Evolutionary conservation across 805 yeast genomes (phyloP).

Genomic region (Metschnikowia vanudenii): DNA sequence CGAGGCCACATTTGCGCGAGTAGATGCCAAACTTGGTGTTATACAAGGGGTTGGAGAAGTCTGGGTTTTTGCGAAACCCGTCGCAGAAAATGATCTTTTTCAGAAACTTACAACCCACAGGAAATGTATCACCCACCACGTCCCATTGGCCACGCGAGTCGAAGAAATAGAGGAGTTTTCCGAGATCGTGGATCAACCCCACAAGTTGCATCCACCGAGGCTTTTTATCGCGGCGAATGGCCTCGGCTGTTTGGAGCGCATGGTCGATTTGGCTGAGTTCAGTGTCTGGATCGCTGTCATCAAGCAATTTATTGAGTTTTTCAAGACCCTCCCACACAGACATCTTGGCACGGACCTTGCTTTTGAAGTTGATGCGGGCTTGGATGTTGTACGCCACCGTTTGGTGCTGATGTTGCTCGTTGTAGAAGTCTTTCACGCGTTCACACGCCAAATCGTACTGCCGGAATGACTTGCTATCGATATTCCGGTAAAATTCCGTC

Average conservation of each 20-base stretch:
- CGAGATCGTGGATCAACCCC: constrained; percentile 70
- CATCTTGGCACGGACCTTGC: constrained; percentile 65
- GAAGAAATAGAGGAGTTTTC: constrained; percentile 64
- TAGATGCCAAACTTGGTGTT: constrained; percentile 66
- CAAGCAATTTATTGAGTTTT: constrained; percentile 58
- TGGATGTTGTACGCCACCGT: constrained; percentile 72
- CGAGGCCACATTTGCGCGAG: constrained; percentile 62
- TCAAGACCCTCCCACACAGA: constrained; percentile 70
- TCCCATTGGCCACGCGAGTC: constrained; percentile 80
- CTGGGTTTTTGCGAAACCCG: constrained; percentile 60
- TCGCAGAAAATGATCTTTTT: constrained; percentile 60
- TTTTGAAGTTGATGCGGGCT: constrained; percentile 68
- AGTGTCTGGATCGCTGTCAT: constrained; percentile 75
- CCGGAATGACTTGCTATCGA: constrained; percentile 48
- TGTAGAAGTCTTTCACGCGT: constrained; percentile 62
- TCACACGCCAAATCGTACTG: constrained; percentile 70
- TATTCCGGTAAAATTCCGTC: constrained; percentile 30
- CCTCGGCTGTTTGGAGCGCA: constrained; percentile 74
- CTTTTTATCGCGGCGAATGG: constrained; percentile 61
- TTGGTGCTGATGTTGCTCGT: constrained; percentile 66
- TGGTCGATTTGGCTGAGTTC: constrained; percentile 73
- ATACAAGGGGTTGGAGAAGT: constrained; percentile 59
- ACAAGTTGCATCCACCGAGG: constrained; percentile 78
- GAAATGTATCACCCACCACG: constrained; percentile 77
- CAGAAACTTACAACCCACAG: constrained; percentile 68